Base-by-base conservation (phyloP, 345 rosid genomes). In the Corchorus olitorius region DNA sequence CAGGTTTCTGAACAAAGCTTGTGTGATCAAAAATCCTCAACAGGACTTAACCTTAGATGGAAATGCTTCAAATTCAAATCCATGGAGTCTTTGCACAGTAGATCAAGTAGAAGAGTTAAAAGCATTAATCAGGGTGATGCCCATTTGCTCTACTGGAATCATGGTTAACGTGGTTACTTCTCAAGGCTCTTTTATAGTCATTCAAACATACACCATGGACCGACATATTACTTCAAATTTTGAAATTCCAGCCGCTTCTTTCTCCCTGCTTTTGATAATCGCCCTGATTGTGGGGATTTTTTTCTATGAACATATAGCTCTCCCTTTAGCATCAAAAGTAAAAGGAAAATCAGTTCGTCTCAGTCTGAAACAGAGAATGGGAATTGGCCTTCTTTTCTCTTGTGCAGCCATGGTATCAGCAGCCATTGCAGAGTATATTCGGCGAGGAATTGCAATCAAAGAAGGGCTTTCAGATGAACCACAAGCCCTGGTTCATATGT, bases 91-190 rank as follows among this genome's bases (percentile, higher is more conserved):
- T n/a, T 91, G 90, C 77, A 86, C 86, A 0, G 73, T 83, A 3
- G 85, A 89, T 68, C 91, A 88, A 86, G 93, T 88, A 10, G 93
- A 89, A 75, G 91, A 86, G 63, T 76, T 91, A 37, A 91, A 91
- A 81, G 81, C 88, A 62, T 75, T 91, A 4, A 76, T 91, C 46
- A 84, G 53, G 43, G 74, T 91, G 35, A 49, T 86, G 13, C 91
- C 91, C 89, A 0, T 91, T 1, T 89, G 91, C 88, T 87, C 92
- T 10, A 79, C 91, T 2, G 90, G 89, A 48, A 85, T 87, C 13
- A 80, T 90, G 62, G 11, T 77, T 9, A 59, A 83, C 17, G 66
- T 87, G 34, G 79, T 75, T n/a, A n/a, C 77, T 37, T 20, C 56
- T 60, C 95, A 89, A 84, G n/a, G 20, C 27, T 70, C 90, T 8